Evolutionary conservation across 352 stramenopile species (phyloP), one percentile per base, ranked within the genome.

Genomic region (Thalassiosira hispida): DNA sequence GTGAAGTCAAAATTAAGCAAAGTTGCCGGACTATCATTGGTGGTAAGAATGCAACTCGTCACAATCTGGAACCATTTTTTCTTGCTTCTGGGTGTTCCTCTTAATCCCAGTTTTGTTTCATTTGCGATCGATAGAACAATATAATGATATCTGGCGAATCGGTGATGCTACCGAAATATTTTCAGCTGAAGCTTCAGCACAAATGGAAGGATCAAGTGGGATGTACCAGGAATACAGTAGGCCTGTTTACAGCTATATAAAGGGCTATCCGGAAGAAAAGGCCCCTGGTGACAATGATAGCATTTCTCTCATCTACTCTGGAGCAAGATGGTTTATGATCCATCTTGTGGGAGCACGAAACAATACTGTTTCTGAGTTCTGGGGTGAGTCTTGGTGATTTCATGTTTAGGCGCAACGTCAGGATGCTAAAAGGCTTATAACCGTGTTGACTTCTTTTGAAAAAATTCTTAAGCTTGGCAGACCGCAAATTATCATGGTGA

Each of bases 401-500:
- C n/a, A n/a, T n/a, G n/a, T n/a, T n/a, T n/a, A n/a, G n/a, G n/a
- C n/a, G n/a, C n/a, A n/a, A n/a, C n/a, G n/a, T n/a, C n/a, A n/a
- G n/a, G n/a, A n/a, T n/a, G n/a, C n/a, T n/a, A n/a, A n/a, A n/a
- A n/a, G n/a, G n/a, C n/a, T n/a, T n/a, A n/a, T n/a, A n/a, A n/a
- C n/a, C n/a, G n/a, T n/a, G n/a, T n/a, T n/a, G 42, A 52, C 42
- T 52, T 52, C 42, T 52, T 52, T 16, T 47, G 8, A 47, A 47
- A 8, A 14, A 52, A 52, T 14, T 9, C 22, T 18, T 52, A 18
- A 18, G 8, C 5, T 23, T 56, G n/a, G 47, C 47, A 56, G 1
- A 25, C 47, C 25, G 11, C 5, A 31, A 56, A 56, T 23, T 56
- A 56, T 23, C 47, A 56, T 23, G 47, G 47, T 56, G 25, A 23